Percentiles rank a stretch among this genome's conserved stretches.
These are phyloP conservation scores for Cytospora schulzeri DNA, from an alignment of 2,329 filamentous ascomycete species.

Conservation along the genomic window DNA sequence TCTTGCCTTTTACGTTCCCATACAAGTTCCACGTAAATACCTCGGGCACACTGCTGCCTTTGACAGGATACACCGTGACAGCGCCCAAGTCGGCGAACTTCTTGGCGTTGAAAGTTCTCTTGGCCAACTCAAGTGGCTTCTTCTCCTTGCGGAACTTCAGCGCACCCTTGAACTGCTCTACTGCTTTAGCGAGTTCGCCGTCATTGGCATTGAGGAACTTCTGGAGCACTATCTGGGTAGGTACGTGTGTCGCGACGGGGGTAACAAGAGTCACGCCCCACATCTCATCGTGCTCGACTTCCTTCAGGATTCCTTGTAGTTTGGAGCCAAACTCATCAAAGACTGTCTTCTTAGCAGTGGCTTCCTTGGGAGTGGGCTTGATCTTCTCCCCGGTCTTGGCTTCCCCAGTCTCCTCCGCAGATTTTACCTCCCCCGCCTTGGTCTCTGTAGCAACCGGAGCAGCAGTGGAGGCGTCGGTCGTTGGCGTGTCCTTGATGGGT, in stretches of 20 bases:
- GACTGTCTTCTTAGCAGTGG: slow-evolving; percentile 33
- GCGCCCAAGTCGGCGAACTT: slow-evolving; percentile 83
- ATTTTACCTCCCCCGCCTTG: slow-evolving; percentile 6
- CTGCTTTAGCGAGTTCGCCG: slow-evolving; percentile 71
- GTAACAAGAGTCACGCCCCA: slow-evolving; percentile 75
- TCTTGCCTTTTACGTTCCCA: slow-evolving; percentile 78
- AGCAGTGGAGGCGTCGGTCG: background rate
- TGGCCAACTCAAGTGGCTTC: slow-evolving; percentile 68
- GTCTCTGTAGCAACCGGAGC: background rate
- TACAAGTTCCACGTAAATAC: slow-evolving; percentile 94
- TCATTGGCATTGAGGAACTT: slow-evolving; percentile 94
- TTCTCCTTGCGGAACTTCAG: slow-evolving; percentile 81
- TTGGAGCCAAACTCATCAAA: slow-evolving; percentile 60
- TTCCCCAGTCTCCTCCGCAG: background rate
- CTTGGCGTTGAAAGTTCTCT: slow-evolving; percentile 62
- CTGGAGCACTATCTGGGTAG: slow-evolving; percentile 81
- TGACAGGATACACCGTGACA: slow-evolving; percentile 68
- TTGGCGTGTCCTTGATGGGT: background rate
- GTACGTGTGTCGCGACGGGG: slow-evolving; percentile 56
- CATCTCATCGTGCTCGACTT: slow-evolving; percentile 72
- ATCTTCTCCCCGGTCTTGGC: slow-evolving; percentile 2
- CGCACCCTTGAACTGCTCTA: slow-evolving; percentile 76
- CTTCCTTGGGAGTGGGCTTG: background rate
- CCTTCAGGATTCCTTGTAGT: slow-evolving; percentile 59
- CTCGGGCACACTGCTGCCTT: slow-evolving; percentile 44